Evolutionary conservation across 2,329 filamentous ascomycete species (phyloP).

Genomic region (Fusarium tupiense): DNA sequence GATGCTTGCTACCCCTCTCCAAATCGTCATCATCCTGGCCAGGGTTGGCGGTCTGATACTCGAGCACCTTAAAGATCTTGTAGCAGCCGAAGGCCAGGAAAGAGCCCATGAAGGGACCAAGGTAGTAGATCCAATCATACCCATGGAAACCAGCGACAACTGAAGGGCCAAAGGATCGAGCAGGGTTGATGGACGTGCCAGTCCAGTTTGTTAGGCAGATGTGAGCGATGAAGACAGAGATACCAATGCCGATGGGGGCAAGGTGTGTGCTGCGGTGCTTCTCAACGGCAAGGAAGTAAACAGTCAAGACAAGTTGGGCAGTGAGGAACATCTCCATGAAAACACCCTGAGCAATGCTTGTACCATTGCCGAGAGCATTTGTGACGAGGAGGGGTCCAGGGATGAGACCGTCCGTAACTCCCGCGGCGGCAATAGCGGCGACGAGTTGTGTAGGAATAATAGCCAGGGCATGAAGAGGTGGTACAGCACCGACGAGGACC

Average conservation of each 20-base stretch:
- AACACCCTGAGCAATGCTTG: slow-evolving; percentile 65
- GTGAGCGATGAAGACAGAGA: slow-evolving; percentile 72
- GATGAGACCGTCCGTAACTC: slow-evolving; percentile 65
- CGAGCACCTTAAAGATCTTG: slow-evolving; percentile 59
- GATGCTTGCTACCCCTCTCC: slow-evolving; percentile 31
- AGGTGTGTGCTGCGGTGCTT: slow-evolving; percentile 79
- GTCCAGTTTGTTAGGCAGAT: slow-evolving; percentile 58
- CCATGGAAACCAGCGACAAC: slow-evolving; percentile 54
- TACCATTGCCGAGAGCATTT: slow-evolving; percentile 64
- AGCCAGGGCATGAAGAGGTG: slow-evolving; percentile 59
- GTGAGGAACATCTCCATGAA: slow-evolving; percentile 76
- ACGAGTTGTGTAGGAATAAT: slow-evolving; percentile 67
- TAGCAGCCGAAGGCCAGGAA: slow-evolving; percentile 61
- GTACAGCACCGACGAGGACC: slow-evolving; percentile 66
- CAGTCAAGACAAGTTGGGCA: slow-evolving; percentile 69
- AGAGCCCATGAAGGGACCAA: slow-evolving; percentile 62
- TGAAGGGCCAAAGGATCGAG: slow-evolving; percentile 60
- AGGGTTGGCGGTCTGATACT: slow-evolving; percentile 62
- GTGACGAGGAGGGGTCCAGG: slow-evolving; percentile 64
- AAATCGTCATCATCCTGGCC: slow-evolving; percentile 56
- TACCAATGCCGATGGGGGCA: slow-evolving; percentile 76
- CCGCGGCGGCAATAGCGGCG: slow-evolving; percentile 67
- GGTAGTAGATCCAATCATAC: slow-evolving; percentile 66
- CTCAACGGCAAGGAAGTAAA: slow-evolving; percentile 76
- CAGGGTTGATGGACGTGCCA: slow-evolving; percentile 61